These are phyloP conservation scores for Solanum chaucha DNA, from an alignment of 257 asterid species.

Conservation along the genomic window DNA sequence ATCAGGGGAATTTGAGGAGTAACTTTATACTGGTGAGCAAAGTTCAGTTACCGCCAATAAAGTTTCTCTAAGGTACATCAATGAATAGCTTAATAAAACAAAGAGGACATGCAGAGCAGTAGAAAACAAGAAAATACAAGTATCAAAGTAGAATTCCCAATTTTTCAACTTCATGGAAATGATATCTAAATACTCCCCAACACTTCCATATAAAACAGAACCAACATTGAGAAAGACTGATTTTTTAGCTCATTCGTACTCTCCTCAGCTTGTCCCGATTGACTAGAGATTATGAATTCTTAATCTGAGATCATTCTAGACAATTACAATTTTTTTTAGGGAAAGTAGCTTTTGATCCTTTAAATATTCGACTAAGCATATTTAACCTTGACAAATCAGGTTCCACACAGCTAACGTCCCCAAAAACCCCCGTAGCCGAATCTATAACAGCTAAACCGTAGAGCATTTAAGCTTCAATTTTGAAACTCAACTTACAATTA, in stretches of 20 bases:
- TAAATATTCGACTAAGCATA: background rate
- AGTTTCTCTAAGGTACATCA: background rate
- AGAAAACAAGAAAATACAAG: background rate
- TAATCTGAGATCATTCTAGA: background rate
- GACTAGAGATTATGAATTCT: background rate
- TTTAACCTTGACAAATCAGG: background rate
- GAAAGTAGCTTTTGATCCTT: background rate
- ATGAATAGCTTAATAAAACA: background rate
- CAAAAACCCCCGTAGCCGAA: background rate
- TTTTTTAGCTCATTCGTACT: background rate
- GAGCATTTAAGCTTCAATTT: background rate
- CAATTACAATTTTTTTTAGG: background rate
- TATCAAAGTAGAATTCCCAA: background rate
- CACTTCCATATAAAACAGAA: background rate
- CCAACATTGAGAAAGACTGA: background rate
- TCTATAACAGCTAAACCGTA: background rate
- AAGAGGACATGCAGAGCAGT: background rate
- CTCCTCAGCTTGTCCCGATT: background rate
- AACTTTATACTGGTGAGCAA: background rate
- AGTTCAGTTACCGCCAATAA: background rate
- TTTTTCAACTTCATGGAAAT: background rate
- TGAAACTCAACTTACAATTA: background rate
- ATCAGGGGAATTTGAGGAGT: background rate
- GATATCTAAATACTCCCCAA: background rate
- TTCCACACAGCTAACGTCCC: background rate